Conservation (phyloP, 177 flowering plant genomes). For the Telopea speciosissima region DNA sequence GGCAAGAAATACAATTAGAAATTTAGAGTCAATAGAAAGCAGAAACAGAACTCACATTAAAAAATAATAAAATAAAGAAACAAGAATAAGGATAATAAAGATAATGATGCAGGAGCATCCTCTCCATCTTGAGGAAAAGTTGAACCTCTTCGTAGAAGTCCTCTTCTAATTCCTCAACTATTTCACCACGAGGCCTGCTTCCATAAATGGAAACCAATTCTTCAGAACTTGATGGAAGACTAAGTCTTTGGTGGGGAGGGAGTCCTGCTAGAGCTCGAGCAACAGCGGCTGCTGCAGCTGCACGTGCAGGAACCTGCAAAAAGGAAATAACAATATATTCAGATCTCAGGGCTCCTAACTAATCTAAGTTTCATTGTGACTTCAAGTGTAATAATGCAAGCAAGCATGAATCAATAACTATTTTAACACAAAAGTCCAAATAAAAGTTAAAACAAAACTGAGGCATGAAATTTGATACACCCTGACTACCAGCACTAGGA, state of each 20-base stretch:
- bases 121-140: neutral
- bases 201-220: constrained; percentile 90
- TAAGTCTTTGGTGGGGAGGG: constrained; percentile 76
- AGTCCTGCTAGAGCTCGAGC: constrained; percentile 89
- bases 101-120: too few relatives aligned
- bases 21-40: too few relatives aligned
- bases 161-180: constrained; percentile 76
- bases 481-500: neutral
- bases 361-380: neutral
- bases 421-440: neutral
- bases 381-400: neutral
- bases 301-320: constrained; percentile 85
- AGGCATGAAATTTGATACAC: neutral
- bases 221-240: constrained; percentile 69
- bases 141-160: constrained; percentile 82
- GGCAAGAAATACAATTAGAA: too few relatives aligned
- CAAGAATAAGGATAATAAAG: neutral
- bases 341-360: neutral
- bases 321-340: neutral
- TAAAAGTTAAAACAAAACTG: neutral
- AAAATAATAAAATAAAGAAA: neutral
- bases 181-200: constrained; percentile 43
- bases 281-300: constrained; percentile 93
- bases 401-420: neutral
- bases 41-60: too few relatives aligned